Evolutionary conservation across 2,329 filamentous ascomycete genomes (phyloP), one percentile per base, ranked within the genome.

Genomic region (Penicillium psychrosexuale): DNA sequence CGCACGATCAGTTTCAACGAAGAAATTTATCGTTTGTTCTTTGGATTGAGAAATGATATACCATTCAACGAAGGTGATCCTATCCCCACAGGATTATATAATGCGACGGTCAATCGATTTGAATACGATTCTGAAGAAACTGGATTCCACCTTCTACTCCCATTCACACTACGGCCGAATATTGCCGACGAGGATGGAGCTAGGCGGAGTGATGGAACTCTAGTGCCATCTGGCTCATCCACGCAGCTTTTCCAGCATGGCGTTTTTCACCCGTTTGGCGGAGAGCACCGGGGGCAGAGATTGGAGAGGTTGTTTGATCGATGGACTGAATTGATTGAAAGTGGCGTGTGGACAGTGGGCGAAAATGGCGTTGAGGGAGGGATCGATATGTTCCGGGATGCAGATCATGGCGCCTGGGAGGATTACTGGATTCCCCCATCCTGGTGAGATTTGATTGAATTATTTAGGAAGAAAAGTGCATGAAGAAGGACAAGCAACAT

Each of bases 291-390:
- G 3, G 37, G 48, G 13, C 56, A 63, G 42, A 54, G 59, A 24
- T 38, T 63, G 39, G 58, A 65, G 36, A 58, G 51, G n/a, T 27
- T 61, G 9, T 55, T 63, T 40, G 55, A 63, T 7, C 49, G 54
- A 8, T 64, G 59, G 52, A 56, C 44, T 7, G 53, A 51, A 43
- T 30, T 59, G 24, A 37, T 61, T 8, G 62, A 65, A 51, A 50
- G 47, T 48, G 57, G 58, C 31, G 36, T 61, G 9, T 63, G 63
- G 61, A 61, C 50, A 34, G 57, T 64, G 42, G 57, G 61, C 7
- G 12, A 34, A 27, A 31, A 64, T n/a, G 63, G 60, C 3, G 60
- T 63, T 9, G 57, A 61, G 17, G 61, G 64, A 39, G 46, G 30
- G 5, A 55, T 66, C 9, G 53, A 62, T 44, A 47, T 24, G 17